These are phyloP conservation scores for Lipomyces yamadae DNA, from an alignment of 805 yeast genomes.

Conservation along the genomic window DNA sequence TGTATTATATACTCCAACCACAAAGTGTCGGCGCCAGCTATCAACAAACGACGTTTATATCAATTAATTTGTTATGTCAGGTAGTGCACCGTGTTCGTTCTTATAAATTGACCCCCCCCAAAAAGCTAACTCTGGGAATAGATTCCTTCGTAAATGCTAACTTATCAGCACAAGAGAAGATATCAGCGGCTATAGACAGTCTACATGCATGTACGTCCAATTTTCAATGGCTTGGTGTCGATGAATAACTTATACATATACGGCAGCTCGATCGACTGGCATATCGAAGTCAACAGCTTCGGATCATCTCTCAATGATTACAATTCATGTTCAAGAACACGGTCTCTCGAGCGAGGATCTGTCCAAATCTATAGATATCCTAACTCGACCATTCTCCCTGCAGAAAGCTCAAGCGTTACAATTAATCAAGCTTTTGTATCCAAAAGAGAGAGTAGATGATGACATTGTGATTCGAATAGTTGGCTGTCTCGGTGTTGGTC, in stretches of 20 bases:
- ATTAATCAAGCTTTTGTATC: conserved; percentile 24
- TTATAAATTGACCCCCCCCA: background rate
- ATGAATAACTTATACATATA: background rate
- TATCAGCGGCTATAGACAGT: conserved; percentile 17
- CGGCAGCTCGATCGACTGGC: conserved; percentile 8
- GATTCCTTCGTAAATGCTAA: background rate
- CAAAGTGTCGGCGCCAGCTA: too few species aligned
- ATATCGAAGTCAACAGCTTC: conserved; percentile 23
- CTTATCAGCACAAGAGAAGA: conserved; percentile 22
- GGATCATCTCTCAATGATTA: conserved; percentile 26
- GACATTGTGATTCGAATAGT: conserved; percentile 20
- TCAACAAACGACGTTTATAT: background rate
- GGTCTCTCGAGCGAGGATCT: conserved; percentile 28
- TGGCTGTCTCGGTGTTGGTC: conserved; percentile 30
- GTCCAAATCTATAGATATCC: conserved; percentile 9
- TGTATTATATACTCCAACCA: too few species aligned
- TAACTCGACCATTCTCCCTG: conserved; percentile 15
- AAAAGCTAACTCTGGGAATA: background rate
- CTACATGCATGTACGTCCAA: conserved; percentile 3
- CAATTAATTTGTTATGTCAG: background rate
- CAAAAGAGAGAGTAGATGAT: conserved; percentile 22
- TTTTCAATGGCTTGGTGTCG: background rate
- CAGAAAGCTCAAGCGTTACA: conserved; percentile 17
- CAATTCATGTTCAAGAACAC: conserved; percentile 23
- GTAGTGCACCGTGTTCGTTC: background rate